Percentiles rank a stretch among this genome's conserved stretches.
Evolutionary conservation across 164 flowering plant genomes (phyloP).

Genomic region (Chimonanthus praecox): DNA sequence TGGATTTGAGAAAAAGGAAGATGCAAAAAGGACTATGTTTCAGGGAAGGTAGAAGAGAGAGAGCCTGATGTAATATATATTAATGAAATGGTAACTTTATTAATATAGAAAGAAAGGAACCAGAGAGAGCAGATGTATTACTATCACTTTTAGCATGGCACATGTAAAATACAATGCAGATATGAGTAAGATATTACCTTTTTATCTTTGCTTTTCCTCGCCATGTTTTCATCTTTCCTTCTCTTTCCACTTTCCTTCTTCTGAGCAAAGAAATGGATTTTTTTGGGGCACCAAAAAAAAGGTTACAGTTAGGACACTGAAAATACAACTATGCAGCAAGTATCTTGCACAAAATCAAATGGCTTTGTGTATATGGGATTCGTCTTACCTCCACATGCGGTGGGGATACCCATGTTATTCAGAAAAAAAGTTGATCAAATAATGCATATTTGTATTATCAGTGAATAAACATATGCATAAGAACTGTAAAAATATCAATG

Average conservation of each 20-base stretch:
- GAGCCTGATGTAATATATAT: too few relatives aligned
- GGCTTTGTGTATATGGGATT: too few relatives aligned
- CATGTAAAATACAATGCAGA: not conserved
- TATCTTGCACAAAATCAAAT: too few relatives aligned
- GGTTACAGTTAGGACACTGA: constrained; percentile 1
- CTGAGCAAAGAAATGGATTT: constrained; percentile 26
- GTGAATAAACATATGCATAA: not conserved
- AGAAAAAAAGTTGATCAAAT: not conserved
- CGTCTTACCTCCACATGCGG: not conserved
- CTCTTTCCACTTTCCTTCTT: constrained; percentile 71
- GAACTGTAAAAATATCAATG: too few relatives aligned
- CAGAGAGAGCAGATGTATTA: not conserved
- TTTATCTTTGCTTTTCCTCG: constrained; percentile 60
- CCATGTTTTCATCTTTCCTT: constrained; percentile 66
- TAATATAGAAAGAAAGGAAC: too few relatives aligned
- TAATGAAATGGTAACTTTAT: too few relatives aligned
- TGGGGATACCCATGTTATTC: too few relatives aligned
- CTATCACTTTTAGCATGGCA: too few relatives aligned
- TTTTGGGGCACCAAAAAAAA: too few relatives aligned
- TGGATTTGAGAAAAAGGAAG: too few relatives aligned
- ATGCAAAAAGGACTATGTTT: too few relatives aligned
- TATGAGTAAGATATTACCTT: constrained; percentile 34
- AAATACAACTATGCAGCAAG: not conserved
- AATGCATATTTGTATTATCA: not conserved
- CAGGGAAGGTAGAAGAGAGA: too few relatives aligned